These are phyloP conservation scores for Aquilaria malaccensis DNA, from an alignment of 345 rosid species.

Conservation along the genomic window DNA sequence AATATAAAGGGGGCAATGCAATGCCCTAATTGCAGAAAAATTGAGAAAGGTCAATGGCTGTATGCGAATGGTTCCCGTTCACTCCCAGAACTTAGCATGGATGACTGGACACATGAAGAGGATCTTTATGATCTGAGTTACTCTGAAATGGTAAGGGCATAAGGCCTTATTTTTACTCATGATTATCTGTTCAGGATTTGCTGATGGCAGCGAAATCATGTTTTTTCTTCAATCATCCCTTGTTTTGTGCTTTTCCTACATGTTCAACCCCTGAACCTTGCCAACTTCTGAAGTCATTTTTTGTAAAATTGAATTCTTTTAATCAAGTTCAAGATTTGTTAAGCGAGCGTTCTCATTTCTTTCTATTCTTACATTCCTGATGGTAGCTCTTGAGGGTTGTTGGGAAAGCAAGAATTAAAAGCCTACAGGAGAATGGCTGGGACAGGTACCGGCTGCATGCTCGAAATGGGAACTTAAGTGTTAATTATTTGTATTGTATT, in stretches of 20 bases:
- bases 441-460: too few relatives aligned
- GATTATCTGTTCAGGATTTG: constrained; percentile 3
- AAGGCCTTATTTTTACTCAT: not conserved
- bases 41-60: constrained; percentile 99
- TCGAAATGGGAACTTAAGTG: too few relatives aligned
- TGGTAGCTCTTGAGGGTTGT: too few relatives aligned
- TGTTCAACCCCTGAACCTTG: too few relatives aligned
- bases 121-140: constrained; percentile 74
- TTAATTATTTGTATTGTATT: too few relatives aligned
- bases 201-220: not conserved
- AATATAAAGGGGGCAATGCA: constrained; percentile 95
- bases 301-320: too few relatives aligned
- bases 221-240: not conserved
- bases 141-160: constrained; percentile 70
- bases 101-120: constrained; percentile 91
- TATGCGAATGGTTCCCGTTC: constrained; percentile 78
- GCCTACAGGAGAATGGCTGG: too few relatives aligned
- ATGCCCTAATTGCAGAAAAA: constrained; percentile 96
- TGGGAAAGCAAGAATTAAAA: too few relatives aligned
- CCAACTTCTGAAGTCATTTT: too few relatives aligned
- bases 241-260: not conserved
- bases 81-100: constrained; percentile 66
- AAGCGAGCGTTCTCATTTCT: too few relatives aligned
- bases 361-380: too few relatives aligned
- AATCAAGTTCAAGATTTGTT: too few relatives aligned